Evolutionary conservation across 345 rosid genomes (phyloP), one percentile per base, ranked within the genome.

Genomic region (Gossypium longicalyx): DNA sequence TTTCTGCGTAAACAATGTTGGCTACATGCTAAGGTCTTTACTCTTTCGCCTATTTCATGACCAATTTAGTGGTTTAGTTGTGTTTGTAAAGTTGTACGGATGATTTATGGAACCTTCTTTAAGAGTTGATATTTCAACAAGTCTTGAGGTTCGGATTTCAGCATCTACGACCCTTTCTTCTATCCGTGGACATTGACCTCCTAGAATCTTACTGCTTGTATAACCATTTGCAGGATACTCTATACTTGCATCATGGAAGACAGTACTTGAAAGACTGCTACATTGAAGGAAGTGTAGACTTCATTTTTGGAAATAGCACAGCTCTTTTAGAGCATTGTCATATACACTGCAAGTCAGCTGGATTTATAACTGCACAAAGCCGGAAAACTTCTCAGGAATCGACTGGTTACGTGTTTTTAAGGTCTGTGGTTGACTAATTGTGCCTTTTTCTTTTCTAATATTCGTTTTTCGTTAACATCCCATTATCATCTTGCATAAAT

Each of bases 321-420:
- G 92, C 98, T 12, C 89, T 93, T 22, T 82, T 96, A 82, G 99
- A 96, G 89, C 93, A 95, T 66, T 93, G 99, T 71, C 99, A 95
- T 77, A 90, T 95, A 74, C 89, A 95, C 80, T 95, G 98, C 92
- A 95, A 93, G 81, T 80, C 97, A 17, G 87, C 82, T 19, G 98
- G 98, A 65, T 93, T 70, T 78, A 82, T 95, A 67, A 93, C 98
- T 59, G 98, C 99, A 53, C 99, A 95, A 53, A 88, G 97, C 87
- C 87, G 97, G n/a, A 95, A 95, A 84, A 77, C 99, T 63, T 93
- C 98, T 69, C 97, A 91, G 73, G 97, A 95, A 79, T 81, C 87
- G 41, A 93, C 98, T 69, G 99, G 97, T 79, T 95, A 90, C 58
- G 93, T 95, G 34, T 95, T 95, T 79, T 74, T 91, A 80, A 93